Base-by-base conservation (phyloP, 2,329 filamentous ascomycete genomes). In the Cercospora sp. region DNA sequence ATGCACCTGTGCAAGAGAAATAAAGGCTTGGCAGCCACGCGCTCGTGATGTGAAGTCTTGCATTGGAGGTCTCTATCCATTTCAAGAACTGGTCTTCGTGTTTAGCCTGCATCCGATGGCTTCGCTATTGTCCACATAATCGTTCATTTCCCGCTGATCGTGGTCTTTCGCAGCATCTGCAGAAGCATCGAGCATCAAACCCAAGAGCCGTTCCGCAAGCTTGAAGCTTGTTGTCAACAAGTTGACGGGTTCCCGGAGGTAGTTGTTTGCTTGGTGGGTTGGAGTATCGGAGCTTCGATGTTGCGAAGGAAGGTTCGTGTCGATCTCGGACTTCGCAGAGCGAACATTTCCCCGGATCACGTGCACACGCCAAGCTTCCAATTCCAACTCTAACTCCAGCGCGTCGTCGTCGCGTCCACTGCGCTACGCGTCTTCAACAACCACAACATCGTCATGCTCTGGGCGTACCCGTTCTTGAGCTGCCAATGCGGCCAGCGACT, bases 291-390 rank as follows among this genome's bases (percentile, higher is more conserved):
- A 30, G 12, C 7, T n/a, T 55, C 48, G 45, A 51, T 5, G 10
- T 51, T 51, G 45, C 45, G 45, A 23, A 13, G 45, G 45, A 51
- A 51, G 45, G 45, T 51, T 20, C 8, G 18, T 23, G 45, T 51
- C 45, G 45, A 51, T 51, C 45, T 51, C 45, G 48, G 48, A 53
- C 48, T 51, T n/a, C 48, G 48, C 48, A 53, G 20, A 53, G 48
- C 48, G 48, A 53, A 53, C 20, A 53, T 55, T 55, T 55, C 23
- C 23, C 48, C 48, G 48, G 23, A 26, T 55, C 48, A 55, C 48
- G 48, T 55, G 48, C 23, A 8, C 2, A 16, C 2, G 23, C 20
- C 10, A 16, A 26, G 23, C 12, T 6, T 23, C 23, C 23, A 23
- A 23, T 8, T 55, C 7, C 12, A n/a, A 55, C 12, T n/a, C 48